Base-by-base conservation (phyloP, 1,284 basidiomycete species). In the Austroboletus rostrupii region DNA sequence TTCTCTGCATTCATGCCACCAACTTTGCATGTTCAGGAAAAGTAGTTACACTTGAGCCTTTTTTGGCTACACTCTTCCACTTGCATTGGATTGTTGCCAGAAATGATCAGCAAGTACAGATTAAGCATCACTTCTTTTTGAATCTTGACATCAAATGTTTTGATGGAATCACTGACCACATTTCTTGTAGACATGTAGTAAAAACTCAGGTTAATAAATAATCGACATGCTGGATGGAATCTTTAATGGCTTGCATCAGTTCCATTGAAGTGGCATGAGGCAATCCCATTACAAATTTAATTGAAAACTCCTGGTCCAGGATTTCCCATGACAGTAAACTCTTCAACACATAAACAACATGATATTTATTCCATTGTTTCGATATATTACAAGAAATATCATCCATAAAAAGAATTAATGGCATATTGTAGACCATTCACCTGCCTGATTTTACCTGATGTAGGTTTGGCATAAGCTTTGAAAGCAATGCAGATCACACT, bases 81-180 rank as follows among this genome's bases (percentile, higher is more conserved):
- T 29, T 71, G 69, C 69, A 71, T 70, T 0, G 65, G 70, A 45
- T 72, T 72, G 50, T 72, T 60, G 4, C 67, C 60, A 0, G 60
- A 31, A 0, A 61, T 33, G 26, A 69, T 54, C 0, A 69, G 48
- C 0, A 42, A 29, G 14, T 59, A 70, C 0, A 58, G 65, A 0
- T 61, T 46, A 0, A 68, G 39, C 28, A 66, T 55, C 9, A 69
- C 54, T 12, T 67, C 51, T 29, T 61, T 37, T 3, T 59, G 0
- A 20, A 48, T 3, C 31, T 54, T 53, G 26, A 39, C 42, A 26
- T 69, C 64, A 37, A 54, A 69, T 2, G 55, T 55, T 1, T 55
- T 44, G 12, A 55, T 41, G 5, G 26, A 28, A 16, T 41, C 9
- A 3, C 47, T 20, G 2, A 43, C 5, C 2, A 47, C 48, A 8